Conservation (phyloP, 2,329 filamentous ascomycete species). For the Alternaria ethzedia region DNA sequence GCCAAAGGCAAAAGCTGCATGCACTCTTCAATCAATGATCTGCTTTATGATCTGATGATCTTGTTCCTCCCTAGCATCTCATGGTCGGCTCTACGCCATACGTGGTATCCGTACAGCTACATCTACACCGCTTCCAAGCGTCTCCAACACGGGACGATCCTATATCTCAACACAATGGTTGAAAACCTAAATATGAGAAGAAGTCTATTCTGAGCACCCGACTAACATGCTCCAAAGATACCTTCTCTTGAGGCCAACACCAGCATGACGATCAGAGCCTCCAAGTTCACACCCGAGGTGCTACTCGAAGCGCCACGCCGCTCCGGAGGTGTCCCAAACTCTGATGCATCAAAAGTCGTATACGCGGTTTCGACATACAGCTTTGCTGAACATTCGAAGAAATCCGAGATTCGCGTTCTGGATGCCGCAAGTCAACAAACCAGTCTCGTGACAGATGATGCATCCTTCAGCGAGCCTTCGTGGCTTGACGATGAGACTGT, state of each 20-base stretch:
- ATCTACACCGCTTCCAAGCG: not conserved
- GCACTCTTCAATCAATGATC: not conserved
- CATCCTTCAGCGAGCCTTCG: conserved; percentile 70
- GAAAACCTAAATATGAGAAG: not conserved
- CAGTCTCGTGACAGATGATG: conserved; percentile 68
- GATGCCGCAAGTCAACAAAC: conserved; percentile 72
- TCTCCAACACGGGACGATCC: not conserved
- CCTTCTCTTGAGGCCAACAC: not conserved
- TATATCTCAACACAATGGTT: not conserved
- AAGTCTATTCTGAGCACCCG: not conserved
- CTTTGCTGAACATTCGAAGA: conserved; percentile 75
- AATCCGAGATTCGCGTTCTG: conserved; percentile 72
- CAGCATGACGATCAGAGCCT: conserved; percentile 73
- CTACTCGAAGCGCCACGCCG: conserved; percentile 78
- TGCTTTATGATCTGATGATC: not conserved
- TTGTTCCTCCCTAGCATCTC: not conserved
- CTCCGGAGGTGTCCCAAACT: conserved; percentile 73
- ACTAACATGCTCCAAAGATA: not conserved
- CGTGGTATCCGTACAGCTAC: not conserved
- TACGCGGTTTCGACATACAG: conserved; percentile 79
- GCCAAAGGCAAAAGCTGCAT: not conserved
- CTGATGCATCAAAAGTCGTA: conserved; percentile 67
- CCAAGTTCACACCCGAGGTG: conserved; percentile 77
- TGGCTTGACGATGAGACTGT: conserved; percentile 77
- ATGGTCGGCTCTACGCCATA: not conserved